Conservation (phyloP, 2,329 filamentous ascomycete genomes). For the Dichotomopilus funicola region DNA sequence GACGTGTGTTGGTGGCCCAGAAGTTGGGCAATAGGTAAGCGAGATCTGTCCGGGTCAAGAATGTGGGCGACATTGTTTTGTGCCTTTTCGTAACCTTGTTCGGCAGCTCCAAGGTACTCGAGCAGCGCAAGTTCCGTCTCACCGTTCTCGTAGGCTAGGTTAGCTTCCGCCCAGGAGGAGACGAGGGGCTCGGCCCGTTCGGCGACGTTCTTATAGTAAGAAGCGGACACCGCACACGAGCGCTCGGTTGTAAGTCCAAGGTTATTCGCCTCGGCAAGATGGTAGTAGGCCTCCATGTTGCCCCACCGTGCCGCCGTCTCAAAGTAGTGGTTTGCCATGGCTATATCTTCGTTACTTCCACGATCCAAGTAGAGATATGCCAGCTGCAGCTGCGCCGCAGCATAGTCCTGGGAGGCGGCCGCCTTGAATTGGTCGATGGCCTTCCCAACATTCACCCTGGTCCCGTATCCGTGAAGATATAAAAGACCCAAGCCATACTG, state of each 20-base stretch:
- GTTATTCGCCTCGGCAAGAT: constrained; percentile 80
- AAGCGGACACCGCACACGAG: constrained; percentile 67
- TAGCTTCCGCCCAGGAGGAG: constrained; percentile 76
- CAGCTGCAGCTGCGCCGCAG: constrained; percentile 73
- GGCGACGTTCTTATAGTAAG: constrained; percentile 76
- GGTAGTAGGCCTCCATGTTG: constrained; percentile 86
- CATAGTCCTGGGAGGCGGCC: constrained; percentile 75
- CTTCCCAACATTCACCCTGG: constrained; percentile 58
- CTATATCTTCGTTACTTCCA: constrained; percentile 62
- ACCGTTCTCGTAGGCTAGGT: constrained; percentile 71
- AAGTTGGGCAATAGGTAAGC: constrained; percentile 50
- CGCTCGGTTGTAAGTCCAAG: constrained; percentile 74
- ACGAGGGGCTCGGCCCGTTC: constrained; percentile 67
- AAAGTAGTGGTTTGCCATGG: constrained; percentile 76
- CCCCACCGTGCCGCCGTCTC: constrained; percentile 77
- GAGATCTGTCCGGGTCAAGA: constrained; percentile 65
- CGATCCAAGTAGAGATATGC: constrained; percentile 83
- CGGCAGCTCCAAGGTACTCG: constrained; percentile 77
- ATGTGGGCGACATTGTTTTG: constrained; percentile 88
- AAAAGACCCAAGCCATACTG: constrained; percentile 81
- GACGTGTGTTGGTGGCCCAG: constrained; percentile 39
- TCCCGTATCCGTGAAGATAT: constrained; percentile 70
- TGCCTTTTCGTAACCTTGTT: constrained; percentile 83
- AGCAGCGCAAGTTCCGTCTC: constrained; percentile 76
- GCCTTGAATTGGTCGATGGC: constrained; percentile 72